Conservation (phyloP, 2,329 filamentous ascomycete genomes). For the Colletotrichum melonis region DNA sequence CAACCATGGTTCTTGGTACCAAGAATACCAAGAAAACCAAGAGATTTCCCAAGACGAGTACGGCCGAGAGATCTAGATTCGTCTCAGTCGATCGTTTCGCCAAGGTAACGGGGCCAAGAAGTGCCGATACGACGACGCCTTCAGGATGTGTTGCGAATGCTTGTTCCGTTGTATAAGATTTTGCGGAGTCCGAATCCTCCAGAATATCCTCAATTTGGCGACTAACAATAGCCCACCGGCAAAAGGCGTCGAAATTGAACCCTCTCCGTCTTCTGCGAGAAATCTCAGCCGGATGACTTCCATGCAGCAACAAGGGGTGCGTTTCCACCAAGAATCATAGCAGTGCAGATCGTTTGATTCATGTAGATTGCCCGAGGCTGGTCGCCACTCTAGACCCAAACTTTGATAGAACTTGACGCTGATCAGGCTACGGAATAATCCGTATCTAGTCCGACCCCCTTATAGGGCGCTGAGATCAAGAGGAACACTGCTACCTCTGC, state of each 20-base stretch:
- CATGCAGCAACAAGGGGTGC: background rate
- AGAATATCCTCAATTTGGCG: background rate
- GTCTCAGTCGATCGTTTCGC: conserved; percentile 25
- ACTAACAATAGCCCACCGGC: background rate
- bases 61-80: conserved; percentile 4
- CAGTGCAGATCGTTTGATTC: background rate
- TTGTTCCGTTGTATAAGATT: background rate
- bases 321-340: background rate
- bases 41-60: background rate
- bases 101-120: background rate
- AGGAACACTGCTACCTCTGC: conserved; percentile 92
- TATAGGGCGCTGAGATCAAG: conserved; percentile 77
- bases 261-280: background rate
- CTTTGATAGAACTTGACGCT: background rate
- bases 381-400: background rate
- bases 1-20: background rate
- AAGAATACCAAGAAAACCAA: background rate
- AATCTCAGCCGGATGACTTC: background rate
- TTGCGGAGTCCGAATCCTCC: background rate
- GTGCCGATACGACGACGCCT: background rate
- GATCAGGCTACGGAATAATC: background rate
- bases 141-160: background rate
- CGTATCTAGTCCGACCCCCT: background rate
- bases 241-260: background rate
- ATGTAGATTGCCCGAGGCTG: background rate